phyloP scores from a whole-genome alignment of 2,329 filamentous ascomycete genomes.

The Acrocalymma vagum region DNA sequence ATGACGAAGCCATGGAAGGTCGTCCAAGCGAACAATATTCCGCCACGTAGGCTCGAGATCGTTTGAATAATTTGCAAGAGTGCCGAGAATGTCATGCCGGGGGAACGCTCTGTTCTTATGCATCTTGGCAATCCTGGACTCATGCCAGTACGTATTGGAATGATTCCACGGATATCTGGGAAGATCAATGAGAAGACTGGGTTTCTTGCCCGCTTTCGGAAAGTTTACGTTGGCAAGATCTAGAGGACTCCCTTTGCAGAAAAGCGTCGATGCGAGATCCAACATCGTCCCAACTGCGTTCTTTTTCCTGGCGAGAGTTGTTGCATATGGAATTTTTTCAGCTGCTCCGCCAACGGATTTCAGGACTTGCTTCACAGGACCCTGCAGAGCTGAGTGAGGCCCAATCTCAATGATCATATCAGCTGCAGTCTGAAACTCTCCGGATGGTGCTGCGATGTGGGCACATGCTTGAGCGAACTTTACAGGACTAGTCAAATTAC shows the following conservation, averaged over 20 bases:
- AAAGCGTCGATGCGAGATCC: conserved; percentile 21
- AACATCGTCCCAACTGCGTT: conserved; percentile 29
- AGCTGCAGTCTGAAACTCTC: conserved; percentile 18
- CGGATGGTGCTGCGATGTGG: conserved; percentile 21
- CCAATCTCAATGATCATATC: conserved; percentile 32
- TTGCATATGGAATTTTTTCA: conserved; percentile 19
- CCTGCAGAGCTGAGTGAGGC: conserved; percentile 31
- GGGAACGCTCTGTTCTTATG: conserved; percentile 20
- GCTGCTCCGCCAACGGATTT: conserved; percentile 21
- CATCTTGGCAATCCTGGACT: conserved; percentile 13
- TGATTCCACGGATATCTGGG: conserved; percentile 44
- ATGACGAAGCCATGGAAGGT: conserved; percentile 57
- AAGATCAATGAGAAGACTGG: conserved; percentile 29
- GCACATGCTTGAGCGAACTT: conserved; percentile 20
- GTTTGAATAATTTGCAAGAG: conserved; percentile 30
- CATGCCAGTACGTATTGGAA: conserved; percentile 29
- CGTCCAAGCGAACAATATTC: conserved; percentile 52
- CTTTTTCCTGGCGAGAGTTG: conserved; percentile 30
- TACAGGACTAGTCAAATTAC: conserved; percentile 29
- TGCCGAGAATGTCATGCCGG: conserved; percentile 31
- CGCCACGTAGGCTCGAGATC: conserved; percentile 51
- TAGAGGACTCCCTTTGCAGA: conserved; percentile 20
- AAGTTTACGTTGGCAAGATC: conserved; percentile 33
- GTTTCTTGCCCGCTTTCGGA: conserved; percentile 27
- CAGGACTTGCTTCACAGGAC: conserved; percentile 33